These are phyloP conservation scores for Penicillium maclennaniae DNA, from an alignment of 495 filamentous ascomycete genomes.

Conservation along the genomic window DNA sequence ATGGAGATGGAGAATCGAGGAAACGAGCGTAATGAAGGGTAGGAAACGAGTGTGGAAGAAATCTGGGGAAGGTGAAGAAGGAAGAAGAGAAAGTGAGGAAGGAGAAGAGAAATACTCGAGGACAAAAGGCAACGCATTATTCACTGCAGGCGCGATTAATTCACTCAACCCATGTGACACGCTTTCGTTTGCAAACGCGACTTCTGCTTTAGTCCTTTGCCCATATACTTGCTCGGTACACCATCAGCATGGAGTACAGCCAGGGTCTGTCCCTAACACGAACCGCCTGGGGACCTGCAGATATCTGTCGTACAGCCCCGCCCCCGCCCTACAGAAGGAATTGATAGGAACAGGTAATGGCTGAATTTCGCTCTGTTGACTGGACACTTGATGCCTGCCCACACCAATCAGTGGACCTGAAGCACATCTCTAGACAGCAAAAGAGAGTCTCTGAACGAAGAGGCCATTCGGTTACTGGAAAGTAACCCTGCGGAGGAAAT, in stretches of 20 bases:
- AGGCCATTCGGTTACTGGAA: neutral
- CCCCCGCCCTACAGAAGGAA: neutral
- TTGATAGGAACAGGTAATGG: neutral
- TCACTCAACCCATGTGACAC: neutral
- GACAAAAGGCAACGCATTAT: neutral
- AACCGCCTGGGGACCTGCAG: neutral
- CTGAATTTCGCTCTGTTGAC: neutral
- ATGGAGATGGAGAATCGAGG: neutral
- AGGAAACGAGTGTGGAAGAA: neutral
- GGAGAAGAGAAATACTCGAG: slow-evolving; percentile 1
- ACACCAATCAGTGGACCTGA: neutral
- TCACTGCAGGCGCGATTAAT: neutral
- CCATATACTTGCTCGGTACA: neutral
- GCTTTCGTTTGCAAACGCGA: neutral
- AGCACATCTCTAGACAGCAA: neutral
- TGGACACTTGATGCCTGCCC: neutral
- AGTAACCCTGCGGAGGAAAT: neutral
- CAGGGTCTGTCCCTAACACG: neutral
- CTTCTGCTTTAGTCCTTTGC: neutral
- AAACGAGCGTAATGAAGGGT: neutral
- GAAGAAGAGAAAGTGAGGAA: slow-evolving; percentile 6
- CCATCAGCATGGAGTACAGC: neutral
- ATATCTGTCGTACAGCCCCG: neutral
- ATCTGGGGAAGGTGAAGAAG: neutral
- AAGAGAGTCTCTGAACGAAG: neutral